These are phyloP conservation scores for Rhytidhysteron rufulum DNA, from an alignment of 2,329 filamentous ascomycete species.

Conservation along the genomic window DNA sequence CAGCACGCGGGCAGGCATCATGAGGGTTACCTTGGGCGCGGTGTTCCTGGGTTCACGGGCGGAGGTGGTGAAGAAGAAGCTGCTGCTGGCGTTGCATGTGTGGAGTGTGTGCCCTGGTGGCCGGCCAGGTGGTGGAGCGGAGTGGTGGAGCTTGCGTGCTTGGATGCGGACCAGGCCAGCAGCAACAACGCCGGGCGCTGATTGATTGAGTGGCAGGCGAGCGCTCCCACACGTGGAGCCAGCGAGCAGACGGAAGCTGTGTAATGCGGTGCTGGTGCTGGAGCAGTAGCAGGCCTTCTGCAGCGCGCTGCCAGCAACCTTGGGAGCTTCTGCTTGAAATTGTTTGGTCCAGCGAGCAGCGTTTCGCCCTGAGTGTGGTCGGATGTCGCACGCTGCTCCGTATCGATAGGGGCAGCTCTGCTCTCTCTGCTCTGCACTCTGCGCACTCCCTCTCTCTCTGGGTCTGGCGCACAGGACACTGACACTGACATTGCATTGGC, in stretches of 20 bases:
- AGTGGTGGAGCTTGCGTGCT: too few species aligned
- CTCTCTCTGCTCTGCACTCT: not conserved
- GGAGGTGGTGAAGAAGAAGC: too few species aligned
- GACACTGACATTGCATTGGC: not conserved
- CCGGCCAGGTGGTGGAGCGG: not conserved
- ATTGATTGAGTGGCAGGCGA: too few species aligned
- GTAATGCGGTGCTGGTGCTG: not conserved
- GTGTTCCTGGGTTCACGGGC: too few species aligned
- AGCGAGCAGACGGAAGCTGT: conserved; percentile 2
- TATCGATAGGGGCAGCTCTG: conserved; percentile 2
- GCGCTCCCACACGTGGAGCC: not conserved
- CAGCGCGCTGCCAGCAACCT: not conserved
- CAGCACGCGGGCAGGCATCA: not conserved
- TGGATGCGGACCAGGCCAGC: not conserved
- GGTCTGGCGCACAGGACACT: too few species aligned
- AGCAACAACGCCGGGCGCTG: not conserved
- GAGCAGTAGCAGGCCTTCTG: not conserved
- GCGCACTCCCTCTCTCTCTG: not conserved
- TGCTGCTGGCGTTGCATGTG: too few species aligned
- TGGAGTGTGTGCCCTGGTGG: not conserved
- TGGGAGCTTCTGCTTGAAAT: not conserved
- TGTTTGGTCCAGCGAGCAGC: not conserved
- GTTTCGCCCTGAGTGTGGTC: not conserved
- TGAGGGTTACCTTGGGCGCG: not conserved
- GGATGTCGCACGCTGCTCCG: conserved; percentile 1